Evolutionary conservation across 2,329 filamentous ascomycete species (phyloP), one percentile per base, ranked within the genome.

Genomic region (Ophiostoma triangulosporum): DNA sequence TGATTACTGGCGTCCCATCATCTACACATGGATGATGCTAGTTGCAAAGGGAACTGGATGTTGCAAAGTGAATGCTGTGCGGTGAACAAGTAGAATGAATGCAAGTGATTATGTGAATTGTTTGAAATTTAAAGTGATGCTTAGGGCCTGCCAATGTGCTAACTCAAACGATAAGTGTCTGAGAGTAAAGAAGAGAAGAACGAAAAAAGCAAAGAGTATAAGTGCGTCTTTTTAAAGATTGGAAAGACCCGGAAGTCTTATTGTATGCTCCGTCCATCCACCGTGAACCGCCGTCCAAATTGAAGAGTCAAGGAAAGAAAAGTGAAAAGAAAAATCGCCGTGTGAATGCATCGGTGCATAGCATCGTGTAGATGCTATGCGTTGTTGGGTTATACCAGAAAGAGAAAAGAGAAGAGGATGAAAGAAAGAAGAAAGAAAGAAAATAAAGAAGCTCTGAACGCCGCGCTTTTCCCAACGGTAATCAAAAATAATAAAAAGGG

Each of bases 381-480:
- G 29, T 31, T 32, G 46, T 12, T 48, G 46, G 40, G 24, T 17
- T 46, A 29, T 29, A 29, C 43, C 43, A 29, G 43, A 46, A 46
- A 29, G 26, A 17, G 8, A 29, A 17, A 9, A 29, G 15, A 46
- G 12, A 32, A 7, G 6, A 24, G 29, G 36, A 38, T 36, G n/a
- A 35, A 24, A 48, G n/a, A 48, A 48, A 48, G 29, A 52, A 29
- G 46, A 48, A 36, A 20, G 24, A 46, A 45, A 27, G 7, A 35
- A 48, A 32, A 48, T n/a, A 46, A 29, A 35, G 6, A 29, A 29
- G 26, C 53, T 38, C 40, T 17, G n/a, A 55, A 55, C 51, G 48
- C 53, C 54, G n/a, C 56, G 53, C 56, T 57, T 57, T 56, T 54
- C 45, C 54, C 49, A 50, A 56, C 46, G 36, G 22, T 15, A 51